phyloP scores from a whole-genome alignment of 1,284 basidiomycete species.

The Pseudomicrostroma phylloplanum region DNA sequence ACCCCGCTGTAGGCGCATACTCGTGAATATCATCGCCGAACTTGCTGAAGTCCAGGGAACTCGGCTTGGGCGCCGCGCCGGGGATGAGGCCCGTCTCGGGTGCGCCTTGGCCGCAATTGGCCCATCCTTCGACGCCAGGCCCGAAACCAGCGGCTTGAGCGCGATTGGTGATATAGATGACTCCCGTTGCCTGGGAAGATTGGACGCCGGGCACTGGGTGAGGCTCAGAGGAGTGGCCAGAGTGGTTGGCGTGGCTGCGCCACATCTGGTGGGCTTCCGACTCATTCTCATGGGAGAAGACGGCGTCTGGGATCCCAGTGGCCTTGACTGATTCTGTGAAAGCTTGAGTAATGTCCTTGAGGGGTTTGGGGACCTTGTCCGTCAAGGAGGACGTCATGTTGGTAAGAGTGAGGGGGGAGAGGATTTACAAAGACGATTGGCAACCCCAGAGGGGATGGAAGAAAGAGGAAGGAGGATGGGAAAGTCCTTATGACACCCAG shows the following conservation, averaged over 20 bases:
- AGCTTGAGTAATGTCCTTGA: no score
- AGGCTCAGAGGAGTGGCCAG: constrained; percentile 16
- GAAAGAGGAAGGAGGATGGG: no score
- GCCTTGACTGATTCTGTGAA: no score
- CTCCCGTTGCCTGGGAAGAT: constrained; percentile 53
- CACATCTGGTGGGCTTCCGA: constrained; percentile 42
- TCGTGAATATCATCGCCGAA: constrained; percentile 62
- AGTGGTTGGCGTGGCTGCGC: constrained; percentile 32
- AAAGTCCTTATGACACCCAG: no score
- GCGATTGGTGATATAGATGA: constrained; percentile 56
- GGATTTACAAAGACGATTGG: no score
- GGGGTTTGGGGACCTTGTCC: no score
- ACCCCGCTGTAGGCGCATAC: constrained; percentile 86
- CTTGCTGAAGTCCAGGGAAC: constrained; percentile 58
- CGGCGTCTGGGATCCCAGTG: no score
- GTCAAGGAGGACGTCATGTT: no score
- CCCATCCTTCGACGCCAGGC: constrained; percentile 20
- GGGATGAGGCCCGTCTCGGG: constrained; percentile 64
- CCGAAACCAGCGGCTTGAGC: constrained; percentile 36
- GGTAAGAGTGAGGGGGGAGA: no score
- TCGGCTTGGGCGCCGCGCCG: constrained; percentile 64
- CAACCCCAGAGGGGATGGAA: no score
- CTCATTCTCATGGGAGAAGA: constrained; percentile 24
- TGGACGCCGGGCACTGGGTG: constrained; percentile 32
- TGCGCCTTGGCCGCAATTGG: constrained; percentile 33